These are phyloP conservation scores for Hyaloscypha bicolor DNA, from an alignment of 495 filamentous ascomycete genomes.

Conservation along the genomic window DNA sequence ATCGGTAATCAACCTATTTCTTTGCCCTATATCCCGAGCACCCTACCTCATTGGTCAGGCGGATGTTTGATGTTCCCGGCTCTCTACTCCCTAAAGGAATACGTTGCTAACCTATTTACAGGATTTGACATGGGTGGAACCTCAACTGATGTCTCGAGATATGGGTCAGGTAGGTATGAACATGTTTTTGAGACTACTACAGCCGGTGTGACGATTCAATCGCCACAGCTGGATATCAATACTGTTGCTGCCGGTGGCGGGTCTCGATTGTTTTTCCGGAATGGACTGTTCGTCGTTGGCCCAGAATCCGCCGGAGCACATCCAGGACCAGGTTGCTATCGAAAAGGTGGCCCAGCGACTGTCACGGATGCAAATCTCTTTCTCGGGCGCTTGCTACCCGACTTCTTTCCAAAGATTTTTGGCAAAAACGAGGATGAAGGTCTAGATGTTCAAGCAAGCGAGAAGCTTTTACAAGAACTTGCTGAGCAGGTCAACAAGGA, in stretches of 20 bases:
- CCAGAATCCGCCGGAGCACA: constrained; percentile 93
- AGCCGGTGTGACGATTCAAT: constrained; percentile 92
- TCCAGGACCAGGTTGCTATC: constrained; percentile 91
- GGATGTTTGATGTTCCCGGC: too few species aligned
- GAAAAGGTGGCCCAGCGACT: constrained; percentile 89
- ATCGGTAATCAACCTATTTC: constrained; percentile 45
- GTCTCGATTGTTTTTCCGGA: constrained; percentile 84
- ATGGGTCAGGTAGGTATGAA: constrained; percentile 86
- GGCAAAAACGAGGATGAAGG: constrained; percentile 88
- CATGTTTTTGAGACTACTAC: constrained; percentile 98
- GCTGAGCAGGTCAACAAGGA: constrained; percentile 73
- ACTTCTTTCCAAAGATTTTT: constrained; percentile 98
- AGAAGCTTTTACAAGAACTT: constrained; percentile 75
- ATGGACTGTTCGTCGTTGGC: constrained; percentile 94
- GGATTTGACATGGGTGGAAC: constrained; percentile 98
- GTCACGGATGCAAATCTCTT: constrained; percentile 95
- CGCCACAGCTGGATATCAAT: constrained; percentile 95
- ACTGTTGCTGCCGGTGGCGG: constrained; percentile 95
- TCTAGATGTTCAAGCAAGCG: constrained; percentile 76
- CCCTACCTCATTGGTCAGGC: too few species aligned
- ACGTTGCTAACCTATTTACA: too few species aligned
- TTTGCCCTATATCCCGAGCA: too few species aligned
- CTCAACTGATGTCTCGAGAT: constrained; percentile 91
- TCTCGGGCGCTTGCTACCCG: constrained; percentile 82
- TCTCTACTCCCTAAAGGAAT: too few species aligned